These are phyloP conservation scores for Thamnidium elegans DNA, from an alignment of 192 early-diverging fungal genomes.

Conservation along the genomic window DNA sequence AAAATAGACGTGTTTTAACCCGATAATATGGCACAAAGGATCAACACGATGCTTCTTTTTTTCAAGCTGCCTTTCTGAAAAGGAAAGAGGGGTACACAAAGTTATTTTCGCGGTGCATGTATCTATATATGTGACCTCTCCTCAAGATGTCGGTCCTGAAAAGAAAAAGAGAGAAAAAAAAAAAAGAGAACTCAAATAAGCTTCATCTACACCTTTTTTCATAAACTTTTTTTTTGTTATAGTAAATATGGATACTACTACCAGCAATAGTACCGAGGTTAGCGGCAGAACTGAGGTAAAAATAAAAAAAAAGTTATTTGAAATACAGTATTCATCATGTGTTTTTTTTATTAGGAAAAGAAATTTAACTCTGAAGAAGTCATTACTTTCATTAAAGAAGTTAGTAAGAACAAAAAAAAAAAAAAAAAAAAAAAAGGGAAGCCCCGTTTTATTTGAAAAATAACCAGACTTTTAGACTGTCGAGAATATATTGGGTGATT, in stretches of 20 bases:
- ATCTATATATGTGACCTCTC: neutral
- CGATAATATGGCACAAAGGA: no score
- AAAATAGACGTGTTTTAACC: no score
- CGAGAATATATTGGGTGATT: conserved; percentile 62
- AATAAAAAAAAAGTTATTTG: neutral
- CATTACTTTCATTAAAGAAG: conserved; percentile 33
- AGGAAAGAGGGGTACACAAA: no score
- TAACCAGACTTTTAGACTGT: conserved; percentile 45
- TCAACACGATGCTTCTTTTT: no score
- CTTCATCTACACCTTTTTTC: neutral
- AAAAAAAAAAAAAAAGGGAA: neutral
- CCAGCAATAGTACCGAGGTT: neutral
- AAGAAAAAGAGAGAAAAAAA: neutral
- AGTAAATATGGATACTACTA: neutral
- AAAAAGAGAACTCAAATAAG: no score
- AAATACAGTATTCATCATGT: neutral
- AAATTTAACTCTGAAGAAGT: conserved; percentile 30
- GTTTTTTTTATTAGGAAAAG: conserved; percentile 7
- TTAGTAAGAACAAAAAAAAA: neutral
- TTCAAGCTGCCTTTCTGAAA: no score
- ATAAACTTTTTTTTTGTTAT: neutral
- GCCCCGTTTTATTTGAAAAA: neutral
- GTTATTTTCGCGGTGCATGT: no score
- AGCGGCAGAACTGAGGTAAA: neutral
- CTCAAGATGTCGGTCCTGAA: conserved; percentile 1